Evolutionary conservation across 768 basidiomycete genomes (phyloP), one percentile per base, ranked within the genome.

Genomic region (Strobilomyces dryophilus): DNA sequence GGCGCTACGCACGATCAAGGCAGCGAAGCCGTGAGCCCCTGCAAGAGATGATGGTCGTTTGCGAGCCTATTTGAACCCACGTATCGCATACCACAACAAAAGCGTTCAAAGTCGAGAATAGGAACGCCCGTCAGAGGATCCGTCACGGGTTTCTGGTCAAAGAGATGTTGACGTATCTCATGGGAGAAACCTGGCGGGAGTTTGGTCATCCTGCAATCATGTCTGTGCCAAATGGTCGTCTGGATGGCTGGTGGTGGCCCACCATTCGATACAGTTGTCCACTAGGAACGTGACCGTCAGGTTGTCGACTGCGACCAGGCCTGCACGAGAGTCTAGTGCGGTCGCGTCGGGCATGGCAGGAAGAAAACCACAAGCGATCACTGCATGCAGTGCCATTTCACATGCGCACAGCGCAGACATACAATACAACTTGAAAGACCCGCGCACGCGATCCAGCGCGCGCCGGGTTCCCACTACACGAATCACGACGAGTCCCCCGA

Each of bases 21-120:
- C 84, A n/a, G 89, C 80, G 60, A 93, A 86, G 1, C 91, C 91
- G 71, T 93, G 91, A 2, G 90, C 90, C 5, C 89, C 89, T 84
- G 49, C 32, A 37, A 26, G 21, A 49, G 21, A 3, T 9, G 18
- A 21, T 11, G 8, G 31, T 62, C 39, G 39, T 26, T 46, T 32
- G 43, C 20, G 50, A 12, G 15, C 37, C 20, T 27, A 21, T 8
- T 4, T 9, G 12, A 24, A 24, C 32, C 17, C 27, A 7, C 9
- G 36, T n/a, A 10, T 40, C 58, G 27, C 51, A 66, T 75, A 85
- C 74, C 87, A 75, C 82, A 83, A 56, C 82, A 83, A 64, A 84
- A 89, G 45, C 81, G 76, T 61, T 90, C 81, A 45, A 92, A 79
- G 61, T 92, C 82, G 8, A 90, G 59, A 17, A 89, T 70, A 1